Percentiles rank a stretch among this genome's conserved stretches.
phyloP scores from a whole-genome alignment of 371 early-diverging fungal genomes.

The Mucor plumbeus region DNA sequence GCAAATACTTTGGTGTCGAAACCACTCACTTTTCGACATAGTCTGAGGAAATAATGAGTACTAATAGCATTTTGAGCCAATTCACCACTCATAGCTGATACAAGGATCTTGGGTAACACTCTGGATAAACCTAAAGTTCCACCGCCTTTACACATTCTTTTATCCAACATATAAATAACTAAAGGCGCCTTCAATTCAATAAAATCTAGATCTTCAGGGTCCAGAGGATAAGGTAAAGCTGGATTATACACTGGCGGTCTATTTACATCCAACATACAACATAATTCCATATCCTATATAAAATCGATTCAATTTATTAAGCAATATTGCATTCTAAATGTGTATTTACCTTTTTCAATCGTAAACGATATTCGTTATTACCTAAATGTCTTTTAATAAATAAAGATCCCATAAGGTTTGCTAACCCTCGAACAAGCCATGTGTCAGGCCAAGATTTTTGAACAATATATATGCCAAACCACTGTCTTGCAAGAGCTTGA shows the following conservation, averaged over 20 bases:
- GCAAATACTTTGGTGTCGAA: constrained; percentile 82
- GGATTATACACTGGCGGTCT: constrained; percentile 84
- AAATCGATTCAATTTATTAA: background rate
- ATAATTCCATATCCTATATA: constrained; percentile 83
- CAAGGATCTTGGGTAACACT: constrained; percentile 79
- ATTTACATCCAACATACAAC: constrained; percentile 81
- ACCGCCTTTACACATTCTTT: constrained; percentile 86
- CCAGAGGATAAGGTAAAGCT: constrained; percentile 64
- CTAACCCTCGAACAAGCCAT: constrained; percentile 87
- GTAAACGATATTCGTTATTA: constrained; percentile 85
- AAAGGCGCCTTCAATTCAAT: constrained; percentile 85
- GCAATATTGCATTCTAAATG: background rate
- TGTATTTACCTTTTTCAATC: constrained; percentile 69
- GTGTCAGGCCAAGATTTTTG: constrained; percentile 84
- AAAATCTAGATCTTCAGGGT: constrained; percentile 80
- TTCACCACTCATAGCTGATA: constrained; percentile 85
- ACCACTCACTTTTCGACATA: constrained; percentile 82
- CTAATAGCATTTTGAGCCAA: constrained; percentile 74
- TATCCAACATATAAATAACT: constrained; percentile 93
- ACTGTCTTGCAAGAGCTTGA: constrained; percentile 82
- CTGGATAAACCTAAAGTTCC: constrained; percentile 78
- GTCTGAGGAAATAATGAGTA: constrained; percentile 81
- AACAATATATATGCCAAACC: constrained; percentile 90
- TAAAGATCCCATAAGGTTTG: constrained; percentile 73
- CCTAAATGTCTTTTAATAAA: constrained; percentile 84